Evolutionary conservation across 1,284 basidiomycete genomes (phyloP).

Genomic region (Trametes versicolor): DNA sequence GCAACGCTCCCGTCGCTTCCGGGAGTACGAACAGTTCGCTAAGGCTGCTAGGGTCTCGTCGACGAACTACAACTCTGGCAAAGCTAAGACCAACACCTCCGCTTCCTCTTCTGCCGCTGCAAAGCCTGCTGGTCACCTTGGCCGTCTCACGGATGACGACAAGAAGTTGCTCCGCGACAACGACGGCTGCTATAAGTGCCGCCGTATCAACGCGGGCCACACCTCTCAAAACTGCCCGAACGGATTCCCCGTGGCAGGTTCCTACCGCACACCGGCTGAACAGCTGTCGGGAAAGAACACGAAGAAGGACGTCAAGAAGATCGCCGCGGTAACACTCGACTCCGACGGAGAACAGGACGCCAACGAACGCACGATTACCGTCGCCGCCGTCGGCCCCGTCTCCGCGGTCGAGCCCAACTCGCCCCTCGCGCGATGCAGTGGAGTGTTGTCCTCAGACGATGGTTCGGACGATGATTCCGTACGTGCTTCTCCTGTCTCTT

Average conservation of each 20-base stretch:
- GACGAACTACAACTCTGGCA: too few relatives aligned
- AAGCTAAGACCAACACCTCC: too few relatives aligned
- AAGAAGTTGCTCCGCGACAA: neutral
- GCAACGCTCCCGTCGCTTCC: neutral
- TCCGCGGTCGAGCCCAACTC: too few relatives aligned
- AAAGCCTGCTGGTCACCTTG: too few relatives aligned
- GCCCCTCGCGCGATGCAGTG: neutral
- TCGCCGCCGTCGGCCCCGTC: neutral
- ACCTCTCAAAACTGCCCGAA: neutral
- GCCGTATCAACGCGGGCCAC: neutral
- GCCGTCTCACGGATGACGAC: too few relatives aligned
- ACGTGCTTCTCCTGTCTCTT: neutral
- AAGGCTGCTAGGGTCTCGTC: too few relatives aligned
- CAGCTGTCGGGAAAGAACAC: neutral
- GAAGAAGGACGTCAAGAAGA: neutral
- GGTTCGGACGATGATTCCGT: neutral
- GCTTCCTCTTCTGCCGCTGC: neutral
- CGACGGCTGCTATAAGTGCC: neutral
- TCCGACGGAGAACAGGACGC: too few relatives aligned
- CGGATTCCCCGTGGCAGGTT: neutral
- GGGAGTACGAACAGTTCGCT: neutral
- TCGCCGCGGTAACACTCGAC: neutral
- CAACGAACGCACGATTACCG: neutral
- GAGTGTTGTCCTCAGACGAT: neutral
- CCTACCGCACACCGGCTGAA: neutral